Percentiles rank a stretch among this genome's conserved stretches.
These are phyloP conservation scores for Boletus vinaceobasis DNA, from an alignment of 768 basidiomycete species.

Conservation along the genomic window DNA sequence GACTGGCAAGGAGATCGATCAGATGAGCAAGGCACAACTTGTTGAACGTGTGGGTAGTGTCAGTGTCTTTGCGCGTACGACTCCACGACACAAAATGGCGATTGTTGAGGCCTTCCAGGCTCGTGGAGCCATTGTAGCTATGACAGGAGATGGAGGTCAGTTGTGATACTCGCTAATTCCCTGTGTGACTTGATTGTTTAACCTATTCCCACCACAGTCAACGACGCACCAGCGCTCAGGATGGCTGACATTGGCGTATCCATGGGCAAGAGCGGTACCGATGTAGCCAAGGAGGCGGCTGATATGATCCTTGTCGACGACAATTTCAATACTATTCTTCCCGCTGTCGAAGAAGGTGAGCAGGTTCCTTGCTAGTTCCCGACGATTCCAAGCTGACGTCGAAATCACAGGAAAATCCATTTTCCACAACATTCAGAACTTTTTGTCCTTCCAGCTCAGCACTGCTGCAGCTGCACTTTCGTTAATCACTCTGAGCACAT, in stretches of 20 bases:
- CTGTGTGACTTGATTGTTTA: background rate
- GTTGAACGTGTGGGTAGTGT: slow-evolving; percentile 77
- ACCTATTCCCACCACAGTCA: slow-evolving; percentile 46
- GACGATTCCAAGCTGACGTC: background rate
- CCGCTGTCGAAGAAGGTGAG: slow-evolving; percentile 89
- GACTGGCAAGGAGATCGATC: slow-evolving; percentile 82
- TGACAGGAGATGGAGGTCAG: slow-evolving; percentile 95
- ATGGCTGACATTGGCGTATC: slow-evolving; percentile 98
- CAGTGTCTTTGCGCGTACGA: slow-evolving; percentile 92
- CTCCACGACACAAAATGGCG: slow-evolving; percentile 96
- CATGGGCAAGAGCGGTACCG: slow-evolving; percentile 98
- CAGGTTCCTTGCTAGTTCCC: background rate
- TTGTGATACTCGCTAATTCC: slow-evolving; percentile 31
- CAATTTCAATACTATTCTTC: slow-evolving; percentile 92
- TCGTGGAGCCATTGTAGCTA: slow-evolving; percentile 86
- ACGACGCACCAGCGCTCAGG: slow-evolving; percentile 94
- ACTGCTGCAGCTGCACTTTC: slow-evolving; percentile 95
- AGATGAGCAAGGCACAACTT: slow-evolving; percentile 76
- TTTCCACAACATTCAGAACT: slow-evolving; percentile 99
- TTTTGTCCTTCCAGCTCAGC: slow-evolving; percentile 93
- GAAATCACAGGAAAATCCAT: slow-evolving; percentile 77
- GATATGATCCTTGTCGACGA: slow-evolving; percentile 97
- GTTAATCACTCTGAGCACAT: slow-evolving; percentile 91
- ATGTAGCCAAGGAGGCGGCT: slow-evolving; percentile 97
- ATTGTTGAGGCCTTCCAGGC: slow-evolving; percentile 93